Percentiles rank a stretch among this genome's conserved stretches.
These are phyloP conservation scores for Sanghuangporus sanghuang DNA, from an alignment of 1,284 basidiomycete genomes.

Conservation along the genomic window DNA sequence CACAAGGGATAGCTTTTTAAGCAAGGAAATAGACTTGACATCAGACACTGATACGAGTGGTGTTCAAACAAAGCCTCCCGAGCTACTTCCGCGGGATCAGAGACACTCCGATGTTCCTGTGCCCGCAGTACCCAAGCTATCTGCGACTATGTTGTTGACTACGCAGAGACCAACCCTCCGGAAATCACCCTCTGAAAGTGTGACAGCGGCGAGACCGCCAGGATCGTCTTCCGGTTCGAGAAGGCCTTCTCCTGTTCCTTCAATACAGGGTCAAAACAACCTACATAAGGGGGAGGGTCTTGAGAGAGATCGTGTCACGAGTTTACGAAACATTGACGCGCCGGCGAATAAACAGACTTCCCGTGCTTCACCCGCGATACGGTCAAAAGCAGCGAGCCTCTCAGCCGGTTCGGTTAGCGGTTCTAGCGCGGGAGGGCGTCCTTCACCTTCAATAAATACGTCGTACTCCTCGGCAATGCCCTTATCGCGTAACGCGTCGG, in stretches of 20 bases:
- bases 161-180: slow-evolving; percentile 3
- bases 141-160: slow-evolving; percentile 5
- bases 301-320: slow-evolving; percentile 3
- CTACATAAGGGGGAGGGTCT: neutral
- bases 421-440: neutral
- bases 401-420: slow-evolving; percentile 11
- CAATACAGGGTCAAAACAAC: neutral
- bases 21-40: slow-evolving; percentile 11
- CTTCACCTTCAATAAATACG: slow-evolving; percentile 9
- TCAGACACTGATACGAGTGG: neutral
- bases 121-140: slow-evolving; percentile 8
- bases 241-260: neutral
- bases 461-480: slow-evolving; percentile 9
- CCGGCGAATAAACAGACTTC: neutral
- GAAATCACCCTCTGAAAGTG: slow-evolving; percentile 12
- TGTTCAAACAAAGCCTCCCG: neutral
- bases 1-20: slow-evolving; percentile 9
- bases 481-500: slow-evolving; percentile 11
- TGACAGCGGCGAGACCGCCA: neutral
- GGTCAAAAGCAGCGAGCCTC: slow-evolving; percentile 7
- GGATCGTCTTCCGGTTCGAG: slow-evolving; percentile 2
- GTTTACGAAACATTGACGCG: slow-evolving; percentile 2
- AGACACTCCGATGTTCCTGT: slow-evolving; percentile 8
- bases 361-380: neutral
- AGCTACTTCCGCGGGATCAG: slow-evolving; percentile 2